Evolutionary conservation across 306 rosid genomes (phyloP).

Genomic region (Leucaena leucocephala): DNA sequence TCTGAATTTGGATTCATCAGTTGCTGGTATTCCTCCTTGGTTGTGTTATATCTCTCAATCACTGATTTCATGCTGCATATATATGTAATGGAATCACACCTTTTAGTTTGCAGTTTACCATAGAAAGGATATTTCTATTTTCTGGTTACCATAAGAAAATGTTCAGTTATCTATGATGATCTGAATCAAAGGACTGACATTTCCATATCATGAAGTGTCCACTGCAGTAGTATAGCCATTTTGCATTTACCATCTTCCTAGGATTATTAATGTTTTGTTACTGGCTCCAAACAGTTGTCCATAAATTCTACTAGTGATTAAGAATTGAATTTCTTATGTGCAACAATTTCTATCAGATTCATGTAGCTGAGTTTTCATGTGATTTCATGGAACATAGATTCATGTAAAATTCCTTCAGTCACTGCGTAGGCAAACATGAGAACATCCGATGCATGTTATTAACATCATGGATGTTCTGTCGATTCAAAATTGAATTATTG

Average conservation of each 20-base stretch:
- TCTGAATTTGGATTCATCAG: conserved; percentile 61
- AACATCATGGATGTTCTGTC: too few relatives aligned
- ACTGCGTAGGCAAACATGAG: too few relatives aligned
- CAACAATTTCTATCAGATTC: not conserved
- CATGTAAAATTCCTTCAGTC: too few relatives aligned
- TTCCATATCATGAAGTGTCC: not conserved
- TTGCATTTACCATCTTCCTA: not conserved
- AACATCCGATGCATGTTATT: too few relatives aligned
- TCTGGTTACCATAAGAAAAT: conserved; percentile 16
- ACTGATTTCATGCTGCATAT: conserved; percentile 63
- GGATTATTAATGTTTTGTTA: not conserved
- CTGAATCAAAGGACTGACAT: conserved; percentile 13
- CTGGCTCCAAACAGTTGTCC: not conserved
- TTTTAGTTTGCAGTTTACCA: not conserved
- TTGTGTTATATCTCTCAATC: conserved; percentile 56
- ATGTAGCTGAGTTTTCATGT: too few relatives aligned
- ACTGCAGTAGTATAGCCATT: not conserved
- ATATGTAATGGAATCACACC: conserved; percentile 26
- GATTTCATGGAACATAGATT: too few relatives aligned
- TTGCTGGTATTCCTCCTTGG: conserved; percentile 63
- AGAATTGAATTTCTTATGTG: conserved; percentile 5
- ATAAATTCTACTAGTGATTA: not conserved
- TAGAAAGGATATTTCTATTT: not conserved
- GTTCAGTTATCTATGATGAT: conserved; percentile 1
- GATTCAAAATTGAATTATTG: too few relatives aligned